Base-by-base conservation (phyloP, 2,329 filamentous ascomycete species). In the Pezicula neosporulosa region DNA sequence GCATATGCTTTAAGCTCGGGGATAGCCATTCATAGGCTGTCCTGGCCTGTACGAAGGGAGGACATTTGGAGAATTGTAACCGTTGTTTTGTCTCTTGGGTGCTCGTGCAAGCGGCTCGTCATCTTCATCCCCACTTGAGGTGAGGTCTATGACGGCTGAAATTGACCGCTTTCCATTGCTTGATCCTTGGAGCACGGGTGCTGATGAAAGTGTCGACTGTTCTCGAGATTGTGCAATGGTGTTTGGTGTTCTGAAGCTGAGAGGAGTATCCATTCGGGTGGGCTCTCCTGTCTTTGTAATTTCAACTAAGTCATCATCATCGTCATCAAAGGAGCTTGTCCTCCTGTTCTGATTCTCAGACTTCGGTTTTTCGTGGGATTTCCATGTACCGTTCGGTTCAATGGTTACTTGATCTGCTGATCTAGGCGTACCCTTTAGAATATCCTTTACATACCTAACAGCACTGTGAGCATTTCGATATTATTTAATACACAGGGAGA, bases 331-430 rank as follows among this genome's bases (percentile, higher is more conserved):
- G 13, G 24, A 16, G 24, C 57, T 56, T 30, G 52, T 49, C 24
- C 52, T 59, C 15, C 33, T 61, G 58, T 59, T 33, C 36, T 24
- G 51, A 55, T 48, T 27, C 28, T 55, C 50, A 15, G 55, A 51
- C 53, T 63, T 50, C 18, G 54, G 52, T 53, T 62, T 65, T 8
- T 43, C 54, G 38, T 66, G 55, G 6, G 62, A 44, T 10, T 77
- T 75, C 94, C 94, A 99, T 59, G 78, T 76, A 3, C 93, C 94
- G 58, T 91, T 80, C 1, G 93, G 90, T 62, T 97, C 90, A 39
- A 99, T 90, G 1, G 86, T 92, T 24, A 97, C 91, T 60, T 96
- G 89, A 51, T 97, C 91, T 0, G 86, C 76, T 18, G 81, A 83
- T 38, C 76, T 77, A 0, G 85, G 72, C 0, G 93, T 96, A 33